These are phyloP conservation scores for Huntiella bhutanensis DNA, from an alignment of 2,329 filamentous ascomycete genomes.

Conservation along the genomic window DNA sequence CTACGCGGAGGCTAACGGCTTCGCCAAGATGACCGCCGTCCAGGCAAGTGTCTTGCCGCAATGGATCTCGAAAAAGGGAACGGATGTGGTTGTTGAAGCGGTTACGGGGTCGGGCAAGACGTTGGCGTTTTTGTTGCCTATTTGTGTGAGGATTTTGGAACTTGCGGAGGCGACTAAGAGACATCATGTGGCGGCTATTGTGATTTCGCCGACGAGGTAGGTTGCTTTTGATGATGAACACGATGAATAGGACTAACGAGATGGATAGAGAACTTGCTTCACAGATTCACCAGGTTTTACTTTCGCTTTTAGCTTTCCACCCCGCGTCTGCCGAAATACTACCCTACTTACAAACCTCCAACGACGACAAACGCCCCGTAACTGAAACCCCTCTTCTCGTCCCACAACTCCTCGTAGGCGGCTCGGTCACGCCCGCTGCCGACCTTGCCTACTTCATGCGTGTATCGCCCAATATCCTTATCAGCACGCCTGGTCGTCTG, in stretches of 20 bases:
- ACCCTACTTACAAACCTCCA: conserved; percentile 28
- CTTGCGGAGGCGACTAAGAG: conserved; percentile 69
- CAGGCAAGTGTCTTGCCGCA: conserved; percentile 80
- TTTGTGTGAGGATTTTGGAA: conserved; percentile 65
- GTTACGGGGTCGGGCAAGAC: conserved; percentile 89
- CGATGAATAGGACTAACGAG: background rate
- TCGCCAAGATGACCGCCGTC: conserved; percentile 78
- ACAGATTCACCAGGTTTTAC: conserved; percentile 71
- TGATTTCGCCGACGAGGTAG: conserved; percentile 56
- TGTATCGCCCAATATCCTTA: conserved; percentile 68
- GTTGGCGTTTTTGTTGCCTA: conserved; percentile 64
- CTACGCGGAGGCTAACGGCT: conserved; percentile 68
- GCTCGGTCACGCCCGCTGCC: conserved; percentile 58
- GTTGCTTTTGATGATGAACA: background rate
- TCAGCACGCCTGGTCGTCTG: conserved; percentile 78
- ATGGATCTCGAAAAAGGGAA: conserved; percentile 60
- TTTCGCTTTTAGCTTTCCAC: conserved; percentile 67
- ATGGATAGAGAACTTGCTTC: conserved; percentile 61
- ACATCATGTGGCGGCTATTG: conserved; percentile 76
- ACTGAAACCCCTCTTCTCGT: conserved; percentile 38
- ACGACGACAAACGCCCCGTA: conserved; percentile 36
- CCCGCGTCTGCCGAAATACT: conserved; percentile 52
- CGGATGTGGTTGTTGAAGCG: conserved; percentile 76
- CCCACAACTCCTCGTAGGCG: conserved; percentile 76
- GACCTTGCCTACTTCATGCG: conserved; percentile 74